These are phyloP conservation scores for Talaromyces trachyspermus DNA, from an alignment of 495 filamentous ascomycete species.

Conservation along the genomic window DNA sequence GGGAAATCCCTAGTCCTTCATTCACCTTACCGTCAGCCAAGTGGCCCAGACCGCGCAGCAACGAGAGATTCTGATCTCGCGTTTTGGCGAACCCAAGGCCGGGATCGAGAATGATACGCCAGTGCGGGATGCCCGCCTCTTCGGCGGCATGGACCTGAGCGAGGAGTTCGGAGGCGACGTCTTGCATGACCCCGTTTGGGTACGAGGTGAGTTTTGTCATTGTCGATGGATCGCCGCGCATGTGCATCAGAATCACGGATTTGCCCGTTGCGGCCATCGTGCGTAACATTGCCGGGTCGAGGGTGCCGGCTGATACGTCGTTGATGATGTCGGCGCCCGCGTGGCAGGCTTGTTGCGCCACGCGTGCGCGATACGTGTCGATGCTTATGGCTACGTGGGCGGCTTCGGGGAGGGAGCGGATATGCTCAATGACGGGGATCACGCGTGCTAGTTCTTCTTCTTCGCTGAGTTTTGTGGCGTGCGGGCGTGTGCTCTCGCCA, in stretches of 20 bases:
- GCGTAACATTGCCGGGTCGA: slow-evolving; percentile 76
- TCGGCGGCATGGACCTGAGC: slow-evolving; percentile 69
- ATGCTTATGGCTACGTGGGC: slow-evolving; percentile 65
- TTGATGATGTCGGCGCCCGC: slow-evolving; percentile 93
- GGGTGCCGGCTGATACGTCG: slow-evolving; percentile 76
- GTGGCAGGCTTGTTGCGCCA: slow-evolving; percentile 71
- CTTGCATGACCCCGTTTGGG: slow-evolving; percentile 63
- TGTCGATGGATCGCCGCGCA: slow-evolving; percentile 79
- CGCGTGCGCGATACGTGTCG: slow-evolving; percentile 84
- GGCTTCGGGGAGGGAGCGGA: slow-evolving; percentile 56
- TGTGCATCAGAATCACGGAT: slow-evolving; percentile 88
- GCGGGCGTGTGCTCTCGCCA: slow-evolving; percentile 84
- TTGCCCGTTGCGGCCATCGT: slow-evolving; percentile 74
- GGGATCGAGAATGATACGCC: slow-evolving; percentile 93
- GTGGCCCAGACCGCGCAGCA: slow-evolving; percentile 59
- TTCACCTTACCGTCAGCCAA: slow-evolving; percentile 49
- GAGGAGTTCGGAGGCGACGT: slow-evolving; percentile 62
- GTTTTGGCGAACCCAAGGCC: slow-evolving; percentile 92
- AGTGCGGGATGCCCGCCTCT: slow-evolving; percentile 73
- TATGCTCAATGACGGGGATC: slow-evolving; percentile 64
- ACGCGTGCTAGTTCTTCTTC: slow-evolving; percentile 73
- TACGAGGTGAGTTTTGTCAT: slow-evolving; percentile 70
- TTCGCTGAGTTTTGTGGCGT: slow-evolving; percentile 53
- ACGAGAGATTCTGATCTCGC: slow-evolving; percentile 67
- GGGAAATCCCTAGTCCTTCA: slow-evolving; percentile 64